Evolutionary conservation across 306 rosid species (phyloP).

Genomic region (Gillenia trifoliata): DNA sequence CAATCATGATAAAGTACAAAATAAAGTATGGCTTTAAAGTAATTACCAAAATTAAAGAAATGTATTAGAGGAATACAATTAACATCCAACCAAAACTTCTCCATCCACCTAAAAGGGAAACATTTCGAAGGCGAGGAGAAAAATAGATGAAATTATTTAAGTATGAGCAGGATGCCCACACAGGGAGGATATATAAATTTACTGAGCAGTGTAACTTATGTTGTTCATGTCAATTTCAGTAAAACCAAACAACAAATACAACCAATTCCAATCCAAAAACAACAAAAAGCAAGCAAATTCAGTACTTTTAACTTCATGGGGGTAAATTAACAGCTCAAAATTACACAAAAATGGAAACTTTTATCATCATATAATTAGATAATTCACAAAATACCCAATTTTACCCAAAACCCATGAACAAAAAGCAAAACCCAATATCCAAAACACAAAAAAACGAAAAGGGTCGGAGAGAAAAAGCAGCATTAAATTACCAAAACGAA

Average conservation of each 20-base stretch:
- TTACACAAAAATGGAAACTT: not conserved
- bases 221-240: not conserved
- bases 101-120: not conserved
- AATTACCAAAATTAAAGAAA: not conserved
- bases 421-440: slow-evolving; percentile 17
- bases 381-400: not conserved
- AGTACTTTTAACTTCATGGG: not conserved
- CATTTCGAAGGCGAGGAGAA: not conserved
- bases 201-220: not conserved
- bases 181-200: not conserved
- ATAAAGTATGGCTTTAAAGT: not conserved
- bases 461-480: slow-evolving; percentile 9
- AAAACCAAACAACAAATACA: not conserved
- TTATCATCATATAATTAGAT: too few species aligned
- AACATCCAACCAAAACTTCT: not conserved
- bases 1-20: not conserved
- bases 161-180: not conserved
- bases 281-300: not conserved
- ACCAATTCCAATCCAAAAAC: slow-evolving; percentile 10
- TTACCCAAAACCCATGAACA: slow-evolving; percentile 19
- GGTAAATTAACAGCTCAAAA: not conserved
- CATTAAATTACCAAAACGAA: slow-evolving; percentile 67
- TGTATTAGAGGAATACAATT: not conserved
- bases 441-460: slow-evolving; percentile 21
- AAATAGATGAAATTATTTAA: not conserved